phyloP scores from a whole-genome alignment of 805 yeast species.

The Wickerhamiella sorbophila region DNA sequence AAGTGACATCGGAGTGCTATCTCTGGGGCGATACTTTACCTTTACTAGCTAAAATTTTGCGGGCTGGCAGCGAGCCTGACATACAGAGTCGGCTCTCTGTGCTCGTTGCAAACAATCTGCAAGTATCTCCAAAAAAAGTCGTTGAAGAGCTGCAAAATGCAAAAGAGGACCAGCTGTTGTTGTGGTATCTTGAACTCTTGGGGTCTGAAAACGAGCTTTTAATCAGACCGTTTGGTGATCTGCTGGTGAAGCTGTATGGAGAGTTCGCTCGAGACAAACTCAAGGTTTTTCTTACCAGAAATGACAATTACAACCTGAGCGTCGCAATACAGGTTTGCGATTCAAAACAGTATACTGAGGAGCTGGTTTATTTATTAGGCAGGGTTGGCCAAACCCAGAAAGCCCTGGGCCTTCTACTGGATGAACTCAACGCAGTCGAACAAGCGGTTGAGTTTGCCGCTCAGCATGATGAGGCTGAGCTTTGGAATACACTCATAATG shows the following conservation, averaged over 20 bases:
- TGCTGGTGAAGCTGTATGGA: constrained; percentile 50
- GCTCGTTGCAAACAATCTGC: constrained; percentile 18
- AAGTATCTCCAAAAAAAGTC: constrained; percentile 41
- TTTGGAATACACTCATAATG: constrained; percentile 64
- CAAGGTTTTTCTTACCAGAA: constrained; percentile 43
- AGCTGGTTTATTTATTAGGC: constrained; percentile 69
- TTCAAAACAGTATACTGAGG: constrained; percentile 39
- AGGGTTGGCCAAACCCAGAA: constrained; percentile 63
- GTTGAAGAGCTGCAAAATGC: constrained; percentile 30
- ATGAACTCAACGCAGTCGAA: constrained; percentile 61
- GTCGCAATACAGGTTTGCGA: constrained; percentile 57
- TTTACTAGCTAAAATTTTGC: constrained; percentile 33
- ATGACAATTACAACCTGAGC: constrained; percentile 47
- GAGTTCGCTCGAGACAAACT: constrained; percentile 42
- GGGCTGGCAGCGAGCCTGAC: constrained; percentile 8
- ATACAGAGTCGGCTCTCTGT: neutral
- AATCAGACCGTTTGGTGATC: constrained; percentile 47
- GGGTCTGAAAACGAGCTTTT: constrained; percentile 40
- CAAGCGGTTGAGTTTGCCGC: constrained; percentile 70
- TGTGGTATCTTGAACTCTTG: constrained; percentile 51
- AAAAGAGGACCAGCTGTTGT: constrained; percentile 25
- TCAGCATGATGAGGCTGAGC: constrained; percentile 50
- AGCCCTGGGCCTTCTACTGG: constrained; percentile 66
- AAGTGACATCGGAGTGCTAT: constrained; percentile 48
- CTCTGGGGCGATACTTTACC: constrained; percentile 37